phyloP scores from a whole-genome alignment of 177 flowering plant species.

The Tripterygium wilfordii region DNA sequence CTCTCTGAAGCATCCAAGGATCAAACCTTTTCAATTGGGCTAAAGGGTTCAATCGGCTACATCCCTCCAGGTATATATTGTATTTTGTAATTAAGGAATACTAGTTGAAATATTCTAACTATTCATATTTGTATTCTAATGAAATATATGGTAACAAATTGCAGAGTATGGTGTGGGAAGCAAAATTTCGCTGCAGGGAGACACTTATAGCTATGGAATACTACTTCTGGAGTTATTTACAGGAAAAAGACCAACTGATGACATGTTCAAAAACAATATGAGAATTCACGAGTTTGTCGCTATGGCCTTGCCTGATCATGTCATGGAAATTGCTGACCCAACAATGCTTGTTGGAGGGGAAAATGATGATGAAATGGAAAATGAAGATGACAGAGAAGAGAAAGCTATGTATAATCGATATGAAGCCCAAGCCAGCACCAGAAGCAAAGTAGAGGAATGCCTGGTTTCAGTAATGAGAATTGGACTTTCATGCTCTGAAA shows the following conservation, averaged over 20 bases:
- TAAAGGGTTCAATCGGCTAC: slow-evolving; percentile 4
- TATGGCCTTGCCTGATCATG: slow-evolving; percentile 1
- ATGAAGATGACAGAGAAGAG: background rate
- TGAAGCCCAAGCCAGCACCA: background rate
- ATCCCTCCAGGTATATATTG: slow-evolving; percentile 1
- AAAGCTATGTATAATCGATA: background rate
- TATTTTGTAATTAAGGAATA: background rate
- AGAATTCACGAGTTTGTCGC: background rate
- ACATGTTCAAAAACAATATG: slow-evolving; percentile 1
- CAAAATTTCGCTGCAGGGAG: slow-evolving; percentile 1
- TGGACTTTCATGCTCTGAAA: slow-evolving; percentile 8
- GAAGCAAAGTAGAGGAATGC: background rate
- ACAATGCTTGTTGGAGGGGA: background rate
- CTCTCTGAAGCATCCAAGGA: background rate
- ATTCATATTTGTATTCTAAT: background rate
- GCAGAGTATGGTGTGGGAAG: slow-evolving; percentile 7
- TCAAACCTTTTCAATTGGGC: background rate
- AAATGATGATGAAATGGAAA: background rate
- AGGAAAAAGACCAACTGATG: slow-evolving; percentile 8
- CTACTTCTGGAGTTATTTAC: slow-evolving; percentile 7
- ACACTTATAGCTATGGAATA: slow-evolving; percentile 7
- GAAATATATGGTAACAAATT: background rate
- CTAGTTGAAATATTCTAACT: background rate
- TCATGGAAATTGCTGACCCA: slow-evolving; percentile 6
- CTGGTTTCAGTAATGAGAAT: slow-evolving; percentile 2